These are phyloP conservation scores for Verticillium klebahnii DNA, from an alignment of 2,329 filamentous ascomycete genomes.

Conservation along the genomic window DNA sequence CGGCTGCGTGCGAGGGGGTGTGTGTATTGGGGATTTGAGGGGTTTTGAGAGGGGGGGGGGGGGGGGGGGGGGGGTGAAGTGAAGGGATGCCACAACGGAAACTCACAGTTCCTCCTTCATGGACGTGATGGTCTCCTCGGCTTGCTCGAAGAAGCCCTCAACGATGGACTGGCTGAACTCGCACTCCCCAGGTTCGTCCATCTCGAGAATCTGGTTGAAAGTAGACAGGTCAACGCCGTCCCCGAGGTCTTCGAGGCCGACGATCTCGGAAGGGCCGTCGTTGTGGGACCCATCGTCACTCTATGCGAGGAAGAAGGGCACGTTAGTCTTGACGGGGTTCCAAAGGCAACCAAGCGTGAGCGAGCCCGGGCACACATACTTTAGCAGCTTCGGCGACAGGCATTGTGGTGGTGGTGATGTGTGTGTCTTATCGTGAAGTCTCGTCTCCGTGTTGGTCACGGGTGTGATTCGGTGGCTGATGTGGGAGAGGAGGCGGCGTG, in stretches of 20 bases:
- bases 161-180: constrained; percentile 90
- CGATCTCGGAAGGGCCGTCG: constrained; percentile 20
- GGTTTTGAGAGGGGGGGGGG: constrained; percentile 1
- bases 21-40: not conserved
- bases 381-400: constrained; percentile 21
- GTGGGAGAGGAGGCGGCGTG: not conserved
- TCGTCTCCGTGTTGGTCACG: constrained; percentile 1
- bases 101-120: constrained; percentile 84
- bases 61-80: constrained; percentile 4
- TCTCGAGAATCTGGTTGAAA: constrained; percentile 94
- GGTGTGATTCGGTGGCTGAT: not conserved
- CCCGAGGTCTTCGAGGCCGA: constrained; percentile 45
- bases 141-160: constrained; percentile 89
- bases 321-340: constrained; percentile 4
- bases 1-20: constrained; percentile 1
- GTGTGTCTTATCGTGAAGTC: not conserved
- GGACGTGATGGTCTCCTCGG: constrained; percentile 74
- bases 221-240: constrained; percentile 75
- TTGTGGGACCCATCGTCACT: constrained; percentile 5
- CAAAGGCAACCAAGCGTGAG: not conserved
- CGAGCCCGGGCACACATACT: constrained; percentile 20
- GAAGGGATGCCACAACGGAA: not conserved
- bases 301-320: constrained; percentile 9
- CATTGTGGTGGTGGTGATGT: constrained; percentile 7
- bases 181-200: constrained; percentile 86